These are phyloP conservation scores for Pyrus bretschneideri DNA, from an alignment of 306 rosid genomes.

Conservation along the genomic window DNA sequence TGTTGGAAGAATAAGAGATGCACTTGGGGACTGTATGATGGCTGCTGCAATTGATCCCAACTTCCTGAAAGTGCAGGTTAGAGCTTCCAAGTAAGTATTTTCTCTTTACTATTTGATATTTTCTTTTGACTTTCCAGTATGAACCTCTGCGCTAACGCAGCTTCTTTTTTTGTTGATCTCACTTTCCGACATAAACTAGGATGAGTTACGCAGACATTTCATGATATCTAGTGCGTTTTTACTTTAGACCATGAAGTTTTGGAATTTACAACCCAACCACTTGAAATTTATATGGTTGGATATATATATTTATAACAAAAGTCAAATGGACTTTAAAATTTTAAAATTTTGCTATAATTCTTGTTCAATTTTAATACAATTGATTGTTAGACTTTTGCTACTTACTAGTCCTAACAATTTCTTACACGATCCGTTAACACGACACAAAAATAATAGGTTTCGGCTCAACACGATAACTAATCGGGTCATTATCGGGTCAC, in stretches of 20 bases:
- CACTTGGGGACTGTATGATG: slow-evolving; percentile 69
- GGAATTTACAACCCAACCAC: not conserved
- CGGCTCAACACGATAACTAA: too few species aligned
- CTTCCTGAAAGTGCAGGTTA: slow-evolving; percentile 76
- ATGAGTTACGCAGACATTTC: not conserved
- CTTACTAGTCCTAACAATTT: not conserved
- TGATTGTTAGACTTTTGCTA: not conserved
- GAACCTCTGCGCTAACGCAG: slow-evolving; percentile 12
- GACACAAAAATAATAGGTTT: too few species aligned
- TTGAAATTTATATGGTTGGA: not conserved
- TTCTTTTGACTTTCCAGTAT: slow-evolving; percentile 5
- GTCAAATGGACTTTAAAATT: not conserved
- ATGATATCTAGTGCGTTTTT: not conserved
- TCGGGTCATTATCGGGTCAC: too few species aligned
- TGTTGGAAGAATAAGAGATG: slow-evolving; percentile 89
- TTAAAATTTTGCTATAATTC: not conserved
- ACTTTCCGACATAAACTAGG: not conserved
- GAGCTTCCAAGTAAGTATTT: slow-evolving; percentile 93
- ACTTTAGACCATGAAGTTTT: not conserved
- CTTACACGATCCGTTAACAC: too few species aligned
- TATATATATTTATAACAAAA: not conserved
- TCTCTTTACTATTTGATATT: not conserved
- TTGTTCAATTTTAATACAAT: not conserved
- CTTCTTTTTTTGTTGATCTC: not conserved
- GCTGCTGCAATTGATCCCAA: slow-evolving; percentile 74